phyloP scores from a whole-genome alignment of 2,329 filamentous ascomycete species.

The Xylaria digitata region DNA sequence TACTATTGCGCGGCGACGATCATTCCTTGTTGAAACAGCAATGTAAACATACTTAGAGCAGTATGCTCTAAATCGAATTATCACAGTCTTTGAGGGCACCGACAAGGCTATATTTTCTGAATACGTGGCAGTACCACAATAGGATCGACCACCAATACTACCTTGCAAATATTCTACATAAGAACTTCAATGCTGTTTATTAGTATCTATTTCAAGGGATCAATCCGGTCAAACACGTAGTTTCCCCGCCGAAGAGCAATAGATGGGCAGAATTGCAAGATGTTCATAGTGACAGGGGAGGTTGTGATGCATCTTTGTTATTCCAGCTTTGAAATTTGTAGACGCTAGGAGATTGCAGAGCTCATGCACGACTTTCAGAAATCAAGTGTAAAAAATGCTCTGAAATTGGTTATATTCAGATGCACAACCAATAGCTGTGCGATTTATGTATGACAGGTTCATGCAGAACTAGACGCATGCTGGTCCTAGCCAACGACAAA shows the following conservation, averaged over 20 bases:
- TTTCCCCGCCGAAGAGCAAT: no score
- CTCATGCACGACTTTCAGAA: not conserved
- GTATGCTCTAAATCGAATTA: not conserved
- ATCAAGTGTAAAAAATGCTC: conserved; percentile 4
- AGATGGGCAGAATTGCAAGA: no score
- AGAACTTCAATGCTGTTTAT: no score
- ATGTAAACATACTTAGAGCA: not conserved
- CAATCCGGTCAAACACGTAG: no score
- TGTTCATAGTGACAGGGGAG: not conserved
- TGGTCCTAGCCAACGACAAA: conserved; percentile 23
- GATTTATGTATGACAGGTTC: conserved; percentile 8
- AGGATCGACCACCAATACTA: no score
- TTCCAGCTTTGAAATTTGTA: not conserved
- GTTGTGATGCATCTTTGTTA: not conserved
- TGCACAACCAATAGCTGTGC: conserved; percentile 17
- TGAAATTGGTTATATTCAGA: conserved; percentile 27
- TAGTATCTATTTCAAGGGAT: no score
- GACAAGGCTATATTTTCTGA: not conserved
- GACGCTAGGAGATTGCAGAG: not conserved
- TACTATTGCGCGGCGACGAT: no score
- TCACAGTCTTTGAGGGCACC: not conserved
- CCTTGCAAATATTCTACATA: not conserved
- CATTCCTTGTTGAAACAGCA: no score
- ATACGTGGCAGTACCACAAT: no score
- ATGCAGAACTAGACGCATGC: conserved; percentile 20